Evolutionary conservation across 2,329 filamentous ascomycete species (phyloP), one percentile per base, ranked within the genome.

Genomic region (Colletotrichum sublineola): DNA sequence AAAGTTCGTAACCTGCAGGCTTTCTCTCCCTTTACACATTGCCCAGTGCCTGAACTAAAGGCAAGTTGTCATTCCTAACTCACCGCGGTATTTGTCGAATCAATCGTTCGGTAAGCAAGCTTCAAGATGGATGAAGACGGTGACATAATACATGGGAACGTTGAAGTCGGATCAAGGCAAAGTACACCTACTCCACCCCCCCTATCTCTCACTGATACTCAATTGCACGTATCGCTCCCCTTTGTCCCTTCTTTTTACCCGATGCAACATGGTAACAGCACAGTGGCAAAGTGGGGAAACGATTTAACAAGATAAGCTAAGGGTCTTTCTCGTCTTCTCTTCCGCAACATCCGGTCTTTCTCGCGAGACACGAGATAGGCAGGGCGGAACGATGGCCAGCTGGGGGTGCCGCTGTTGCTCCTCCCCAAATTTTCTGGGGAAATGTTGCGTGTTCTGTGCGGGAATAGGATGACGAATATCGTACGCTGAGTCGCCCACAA

Each of bases 281-380:
- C 9, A 24, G 15, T 15, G 8, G 40, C 48, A 36, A 55, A 56
- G 46, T 46, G 68, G 55, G 48, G 67, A 42, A 58, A 52, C 4
- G 40, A 29, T 36, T 20, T 14, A 14, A 36, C n/a, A 29, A 69
- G 60, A 69, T 72, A 61, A 68, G 65, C 58, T 63, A 52, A 40
- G 44, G 48, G 18, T 42, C 61, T 18, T 53, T n/a, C 52, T 67
- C 9, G 50, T 55, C 20, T 60, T 36, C 57, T 67, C 63, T 60
- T 72, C 69, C 69, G 57, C 69, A 69, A 52, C 44, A 63, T 46
- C 50, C 52, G 48, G 31, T 60, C 57, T 72, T 56, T 46, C 46
- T 20, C 29, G 11, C 50, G 14, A 31, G 48, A 40, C 24, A 36
- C 29, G 14, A 50, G 50, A 18, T 8, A 11, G 38, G 18, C 20